Conservation (phyloP, 2,329 filamentous ascomycete genomes). For the Biscogniauxia marginata region DNA sequence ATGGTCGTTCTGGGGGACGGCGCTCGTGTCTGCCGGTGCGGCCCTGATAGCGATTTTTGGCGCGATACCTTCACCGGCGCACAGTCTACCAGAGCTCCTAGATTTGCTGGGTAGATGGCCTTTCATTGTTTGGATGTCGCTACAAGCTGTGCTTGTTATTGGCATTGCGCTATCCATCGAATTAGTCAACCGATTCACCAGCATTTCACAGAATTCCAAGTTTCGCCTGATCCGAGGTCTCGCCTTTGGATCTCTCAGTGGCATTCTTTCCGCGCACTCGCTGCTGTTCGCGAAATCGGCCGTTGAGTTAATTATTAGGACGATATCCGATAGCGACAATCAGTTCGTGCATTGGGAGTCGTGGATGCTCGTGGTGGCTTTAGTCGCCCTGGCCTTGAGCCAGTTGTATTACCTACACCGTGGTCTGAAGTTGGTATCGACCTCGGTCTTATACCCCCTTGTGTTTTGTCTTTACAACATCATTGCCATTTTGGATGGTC, state of each 20-base stretch:
- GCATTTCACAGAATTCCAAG: slow-evolving; percentile 58
- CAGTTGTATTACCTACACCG: slow-evolving; percentile 95
- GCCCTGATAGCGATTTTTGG: slow-evolving; percentile 91
- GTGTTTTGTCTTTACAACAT: slow-evolving; percentile 99
- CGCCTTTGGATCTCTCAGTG: slow-evolving; percentile 85
- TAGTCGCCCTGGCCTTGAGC: slow-evolving; percentile 77
- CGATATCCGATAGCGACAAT: slow-evolving; percentile 80
- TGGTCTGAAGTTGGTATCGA: slow-evolving; percentile 91
- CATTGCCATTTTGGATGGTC: slow-evolving; percentile 91
- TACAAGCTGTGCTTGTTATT: slow-evolving; percentile 72
- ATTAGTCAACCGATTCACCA: slow-evolving; percentile 50
- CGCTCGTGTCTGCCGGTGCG: slow-evolving; percentile 86
- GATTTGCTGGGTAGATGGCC: slow-evolving; percentile 68
- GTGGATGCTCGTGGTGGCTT: slow-evolving; percentile 82
- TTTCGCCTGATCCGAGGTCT: slow-evolving; percentile 79
- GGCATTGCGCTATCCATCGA: slow-evolving; percentile 64
- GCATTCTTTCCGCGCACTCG: slow-evolving; percentile 90
- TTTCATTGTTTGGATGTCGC: slow-evolving; percentile 86
- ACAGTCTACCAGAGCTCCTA: slow-evolving; percentile 80
- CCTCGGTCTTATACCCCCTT: slow-evolving; percentile 91
- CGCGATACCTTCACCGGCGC: slow-evolving; percentile 88
- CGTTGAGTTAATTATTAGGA: slow-evolving; percentile 87
- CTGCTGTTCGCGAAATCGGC: slow-evolving; percentile 94
- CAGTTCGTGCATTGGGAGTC: slow-evolving; percentile 96
- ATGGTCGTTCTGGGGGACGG: slow-evolving; percentile 87